A percentile compares a stretch with the other conserved stretches of the same genome.
Conservation (phyloP, 768 basidiomycete genomes). For the Saitozyma podzolica region DNA sequence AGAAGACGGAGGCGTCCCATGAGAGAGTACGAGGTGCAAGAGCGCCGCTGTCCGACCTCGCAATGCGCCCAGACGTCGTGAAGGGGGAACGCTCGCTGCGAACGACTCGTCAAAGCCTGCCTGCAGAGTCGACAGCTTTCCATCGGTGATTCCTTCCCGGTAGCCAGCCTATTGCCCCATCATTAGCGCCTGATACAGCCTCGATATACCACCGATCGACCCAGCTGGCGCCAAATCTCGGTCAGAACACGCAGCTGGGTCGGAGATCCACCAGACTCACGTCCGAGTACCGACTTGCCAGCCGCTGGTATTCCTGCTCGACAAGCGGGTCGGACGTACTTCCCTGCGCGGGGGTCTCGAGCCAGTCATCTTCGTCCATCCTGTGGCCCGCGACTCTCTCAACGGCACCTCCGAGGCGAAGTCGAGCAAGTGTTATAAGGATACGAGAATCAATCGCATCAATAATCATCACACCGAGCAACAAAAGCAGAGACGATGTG, state of each 20-base stretch:
- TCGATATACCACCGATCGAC: not conserved
- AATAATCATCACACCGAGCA: not conserved
- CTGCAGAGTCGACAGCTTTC: slow-evolving; percentile 84
- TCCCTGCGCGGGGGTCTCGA: slow-evolving; percentile 32
- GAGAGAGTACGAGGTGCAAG: slow-evolving; percentile 54
- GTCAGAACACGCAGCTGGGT: not conserved
- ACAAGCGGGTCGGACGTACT: slow-evolving; percentile 36
- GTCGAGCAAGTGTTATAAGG: no score
- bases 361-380: slow-evolving; percentile 44
- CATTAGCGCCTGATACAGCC: not conserved
- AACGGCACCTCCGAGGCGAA: no score
- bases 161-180: slow-evolving; percentile 70
- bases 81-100: slow-evolving; percentile 61
- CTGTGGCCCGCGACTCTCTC: not conserved
- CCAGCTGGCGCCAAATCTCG: not conserved
- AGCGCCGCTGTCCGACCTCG: slow-evolving; percentile 70
- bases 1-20: not conserved
- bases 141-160: slow-evolving; percentile 91
- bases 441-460: not conserved
- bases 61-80: slow-evolving; percentile 72
- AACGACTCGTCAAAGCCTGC: slow-evolving; percentile 88
- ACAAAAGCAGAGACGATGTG: not conserved
- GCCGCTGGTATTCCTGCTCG: slow-evolving; percentile 43
- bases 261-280: slow-evolving; percentile 23
- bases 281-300: slow-evolving; percentile 46